A percentile compares a stretch with the other conserved stretches of the same genome.
Evolutionary conservation across 2,329 filamentous ascomycete genomes (phyloP).

Genomic region (Didymella segeticola): DNA sequence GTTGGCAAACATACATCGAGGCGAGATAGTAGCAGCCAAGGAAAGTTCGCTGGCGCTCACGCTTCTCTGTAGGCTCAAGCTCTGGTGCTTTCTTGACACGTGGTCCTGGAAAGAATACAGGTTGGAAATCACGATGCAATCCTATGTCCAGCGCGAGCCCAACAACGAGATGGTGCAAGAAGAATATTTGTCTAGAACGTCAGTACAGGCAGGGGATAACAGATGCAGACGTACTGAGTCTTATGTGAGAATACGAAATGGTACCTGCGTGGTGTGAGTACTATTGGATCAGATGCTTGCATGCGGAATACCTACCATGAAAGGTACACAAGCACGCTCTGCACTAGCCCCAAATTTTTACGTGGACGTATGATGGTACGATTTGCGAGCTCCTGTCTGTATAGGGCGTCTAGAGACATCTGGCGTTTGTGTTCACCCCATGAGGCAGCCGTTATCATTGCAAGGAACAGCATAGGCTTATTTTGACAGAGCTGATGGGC

Average conservation of each 20-base stretch:
- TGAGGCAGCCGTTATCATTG: constrained; percentile 38
- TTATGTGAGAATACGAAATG: constrained; percentile 47
- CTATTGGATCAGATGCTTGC: not conserved
- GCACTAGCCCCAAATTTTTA: constrained; percentile 38
- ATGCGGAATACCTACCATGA: constrained; percentile 32
- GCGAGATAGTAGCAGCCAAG: constrained; percentile 46
- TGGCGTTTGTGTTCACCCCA: constrained; percentile 37
- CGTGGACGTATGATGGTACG: constrained; percentile 40
- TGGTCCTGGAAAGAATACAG: constrained; percentile 18
- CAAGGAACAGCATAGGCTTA: constrained; percentile 44
- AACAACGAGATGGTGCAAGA: constrained; percentile 40
- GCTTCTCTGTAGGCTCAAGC: constrained; percentile 25
- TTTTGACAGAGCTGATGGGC: constrained; percentile 26
- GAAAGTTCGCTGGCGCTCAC: constrained; percentile 40
- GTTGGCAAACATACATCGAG: constrained; percentile 30
- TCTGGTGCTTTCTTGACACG: constrained; percentile 7
- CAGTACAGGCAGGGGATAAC: not conserved
- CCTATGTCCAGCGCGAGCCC: constrained; percentile 43
- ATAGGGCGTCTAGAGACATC: constrained; percentile 35
- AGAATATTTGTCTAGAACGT: constrained; percentile 28
- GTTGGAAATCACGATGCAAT: constrained; percentile 31
- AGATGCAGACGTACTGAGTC: constrained; percentile 32
- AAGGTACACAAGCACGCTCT: constrained; percentile 44
- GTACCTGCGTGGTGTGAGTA: constrained; percentile 32
- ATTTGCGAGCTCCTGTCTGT: constrained; percentile 41